Evolutionary conservation across 129 eudicot genomes (phyloP), one percentile per base, ranked within the genome.

Genomic region (Flaveria brownii): DNA sequence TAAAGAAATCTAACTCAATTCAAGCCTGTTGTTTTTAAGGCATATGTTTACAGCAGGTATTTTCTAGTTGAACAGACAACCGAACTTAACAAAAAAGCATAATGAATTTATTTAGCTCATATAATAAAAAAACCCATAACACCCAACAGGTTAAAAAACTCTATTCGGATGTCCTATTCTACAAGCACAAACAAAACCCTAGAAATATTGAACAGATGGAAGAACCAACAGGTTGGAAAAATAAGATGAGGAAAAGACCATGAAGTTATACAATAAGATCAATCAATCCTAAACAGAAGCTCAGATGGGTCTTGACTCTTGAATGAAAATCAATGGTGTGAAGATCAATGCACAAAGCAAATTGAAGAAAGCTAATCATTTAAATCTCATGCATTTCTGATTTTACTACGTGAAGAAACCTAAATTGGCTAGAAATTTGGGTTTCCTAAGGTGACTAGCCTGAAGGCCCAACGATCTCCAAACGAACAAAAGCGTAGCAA

Each of bases 141-240:
- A 62, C 22, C 14, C 54, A 33, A 15, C 45, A 14, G 68, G 68
- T 26, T 33, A 62, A 33, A 33, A 33, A 62, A 62, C 45, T 62
- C 45, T 28, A 56, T 62, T 30, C 22, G 5, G 45, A 30, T 62
- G 13, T 63, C 69, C 42, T 30, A 63, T 63, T 28, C 46, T 63
- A 63, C 46, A 56, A 56, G 62, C 28, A 56, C 28, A 56, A 56
- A 56, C 59, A 52, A 56, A 55, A 18, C 62, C 25, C 25, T 56
- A 56, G 18, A 52, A 14, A 20, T 56, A 56, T 2, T 18, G 5
- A 56, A 18, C n/a, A 52, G 8, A 56, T 56, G 62, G 13, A 56
- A 56, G 25, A 56, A 56, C 20, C 5, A 56, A 56, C 62, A 63
- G 46, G 69, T 63, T 33, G 69, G 43, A 63, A 43, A 55, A 61